phyloP scores from a whole-genome alignment of 2,329 filamentous ascomycete species.

The Claviceps sorghi region DNA sequence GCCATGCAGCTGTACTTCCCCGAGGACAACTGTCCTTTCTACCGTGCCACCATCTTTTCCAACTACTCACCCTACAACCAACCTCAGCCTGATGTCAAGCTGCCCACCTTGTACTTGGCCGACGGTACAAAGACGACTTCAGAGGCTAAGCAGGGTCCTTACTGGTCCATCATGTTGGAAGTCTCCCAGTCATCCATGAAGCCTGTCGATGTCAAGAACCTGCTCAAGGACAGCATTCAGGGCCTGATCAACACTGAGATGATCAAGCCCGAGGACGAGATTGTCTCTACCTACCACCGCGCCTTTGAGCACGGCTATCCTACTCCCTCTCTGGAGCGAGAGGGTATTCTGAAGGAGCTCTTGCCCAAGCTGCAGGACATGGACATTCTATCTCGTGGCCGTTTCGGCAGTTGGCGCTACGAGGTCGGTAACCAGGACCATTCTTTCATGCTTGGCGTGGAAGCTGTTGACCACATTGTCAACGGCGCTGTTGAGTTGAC shows the following conservation, averaged over 20 bases:
- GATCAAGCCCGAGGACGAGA: slow-evolving; percentile 81
- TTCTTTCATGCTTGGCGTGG: slow-evolving; percentile 92
- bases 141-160: slow-evolving; percentile 72
- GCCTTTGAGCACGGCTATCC: slow-evolving; percentile 98
- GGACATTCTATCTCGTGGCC: slow-evolving; percentile 89
- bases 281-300: slow-evolving; percentile 96
- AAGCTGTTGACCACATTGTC: slow-evolving; percentile 81
- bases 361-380: slow-evolving; percentile 82
- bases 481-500: slow-evolving; percentile 83
- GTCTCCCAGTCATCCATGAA: slow-evolving; percentile 94
- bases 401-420: slow-evolving; percentile 96
- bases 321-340: slow-evolving; percentile 85
- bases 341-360: slow-evolving; percentile 82
- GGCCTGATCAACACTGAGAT: slow-evolving; percentile 96
- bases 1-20: slow-evolving; percentile 74
- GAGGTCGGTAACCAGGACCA: slow-evolving; percentile 96
- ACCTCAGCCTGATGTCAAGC: slow-evolving; percentile 65
- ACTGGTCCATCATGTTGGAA: slow-evolving; percentile 99
- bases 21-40: slow-evolving; percentile 97
- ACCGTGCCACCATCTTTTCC: slow-evolving; percentile 98
- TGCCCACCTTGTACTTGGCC: slow-evolving; percentile 73
- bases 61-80: slow-evolving; percentile 99
- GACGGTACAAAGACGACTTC: slow-evolving; percentile 67
- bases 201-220: slow-evolving; percentile 71
- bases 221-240: slow-evolving; percentile 84